A percentile compares a stretch with the other conserved stretches of the same genome.
phyloP scores from a whole-genome alignment of 345 rosid species.

The Turritis glabra region DNA sequence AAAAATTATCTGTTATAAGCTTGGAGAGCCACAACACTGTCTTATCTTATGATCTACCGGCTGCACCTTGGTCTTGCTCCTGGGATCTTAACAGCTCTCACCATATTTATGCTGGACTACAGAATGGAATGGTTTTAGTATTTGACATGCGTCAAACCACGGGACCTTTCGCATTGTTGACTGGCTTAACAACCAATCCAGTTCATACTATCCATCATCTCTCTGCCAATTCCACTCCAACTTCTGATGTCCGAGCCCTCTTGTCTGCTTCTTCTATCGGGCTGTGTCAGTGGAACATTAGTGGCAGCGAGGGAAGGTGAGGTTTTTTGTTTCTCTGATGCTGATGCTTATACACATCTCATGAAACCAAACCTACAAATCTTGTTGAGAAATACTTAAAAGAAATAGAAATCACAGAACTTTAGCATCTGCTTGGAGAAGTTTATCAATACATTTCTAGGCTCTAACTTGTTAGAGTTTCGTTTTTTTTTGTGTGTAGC shows the following conservation, averaged over 20 bases:
- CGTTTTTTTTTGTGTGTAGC: constrained; percentile 44
- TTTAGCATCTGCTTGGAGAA: constrained; percentile 2
- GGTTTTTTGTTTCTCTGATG: constrained; percentile 23
- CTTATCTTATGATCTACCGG: constrained; percentile 73
- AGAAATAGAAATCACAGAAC: neutral
- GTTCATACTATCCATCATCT: constrained; percentile 72
- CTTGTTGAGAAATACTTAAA: neutral
- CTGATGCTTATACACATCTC: neutral
- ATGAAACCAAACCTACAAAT: constrained; percentile 4
- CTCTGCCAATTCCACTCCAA: constrained; percentile 35
- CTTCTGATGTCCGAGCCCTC: constrained; percentile 47
- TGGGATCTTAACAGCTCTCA: constrained; percentile 73
- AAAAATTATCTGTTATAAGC: constrained; percentile 74
- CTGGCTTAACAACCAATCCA: constrained; percentile 70
- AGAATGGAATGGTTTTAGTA: constrained; percentile 74
- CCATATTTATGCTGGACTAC: constrained; percentile 80
- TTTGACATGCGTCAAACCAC: constrained; percentile 85
- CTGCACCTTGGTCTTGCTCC: constrained; percentile 93
- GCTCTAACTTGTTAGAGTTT: constrained; percentile 30
- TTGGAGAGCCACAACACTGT: constrained; percentile 70
- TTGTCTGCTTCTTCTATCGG: constrained; percentile 88
- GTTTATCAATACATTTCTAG: neutral
- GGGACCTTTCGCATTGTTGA: constrained; percentile 52
- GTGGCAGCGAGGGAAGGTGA: constrained; percentile 58
- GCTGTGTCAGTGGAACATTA: constrained; percentile 71